Base-by-base conservation (phyloP, 2,329 filamentous ascomycete species). In the Aureobasidium lini region DNA sequence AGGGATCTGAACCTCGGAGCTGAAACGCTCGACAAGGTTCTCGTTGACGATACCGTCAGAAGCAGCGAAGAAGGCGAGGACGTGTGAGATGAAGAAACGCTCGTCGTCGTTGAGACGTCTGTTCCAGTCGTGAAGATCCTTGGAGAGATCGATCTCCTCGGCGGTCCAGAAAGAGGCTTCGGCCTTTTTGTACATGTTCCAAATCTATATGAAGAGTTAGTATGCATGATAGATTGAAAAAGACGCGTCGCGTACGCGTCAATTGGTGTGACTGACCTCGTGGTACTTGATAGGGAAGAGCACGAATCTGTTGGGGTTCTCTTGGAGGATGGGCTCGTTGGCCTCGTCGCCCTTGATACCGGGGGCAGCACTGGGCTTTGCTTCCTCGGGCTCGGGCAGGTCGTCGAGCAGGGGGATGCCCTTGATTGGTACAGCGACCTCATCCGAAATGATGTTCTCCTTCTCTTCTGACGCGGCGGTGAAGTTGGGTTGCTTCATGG, bases 141-240 rank as follows among this genome's bases (percentile, higher is more conserved):
- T 99, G 70, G 93, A 97, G 54, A 99, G 85, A 77, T 99, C 94
- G 69, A 99, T 97, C 81, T 99, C 94, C 77, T 99, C 94, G 56
- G 94, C 94, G 43, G 94, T 99, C 94, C 94, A 99, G 87, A 99
- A 99, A 44, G 94, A 97, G 57, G 94, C 94, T 77, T 99, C 93
- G 66, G 92, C 92, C 81, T 97, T 97, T 86, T 99, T 99, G 85
- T 99, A 99, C 93, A 97, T 97, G 77, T 97, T 93, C 94, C 94
- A 99, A 76, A 96, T 95, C 92, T 96, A 68, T 73, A 47, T 46
- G 34, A 31, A 46, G 39, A 60, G 72, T 82, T 72, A 81, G 76
- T 68, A 44, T 50, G 31, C 23, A 47, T 42, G 36, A 3, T 48
- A 42, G 18, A 28, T 46, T 2, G 31, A 23, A 46, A 15, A 88